Percentiles rank a stretch among this genome's conserved stretches.
Evolutionary conservation across 148 eudicot genomes (phyloP).

Genomic region (Silene conica): DNA sequence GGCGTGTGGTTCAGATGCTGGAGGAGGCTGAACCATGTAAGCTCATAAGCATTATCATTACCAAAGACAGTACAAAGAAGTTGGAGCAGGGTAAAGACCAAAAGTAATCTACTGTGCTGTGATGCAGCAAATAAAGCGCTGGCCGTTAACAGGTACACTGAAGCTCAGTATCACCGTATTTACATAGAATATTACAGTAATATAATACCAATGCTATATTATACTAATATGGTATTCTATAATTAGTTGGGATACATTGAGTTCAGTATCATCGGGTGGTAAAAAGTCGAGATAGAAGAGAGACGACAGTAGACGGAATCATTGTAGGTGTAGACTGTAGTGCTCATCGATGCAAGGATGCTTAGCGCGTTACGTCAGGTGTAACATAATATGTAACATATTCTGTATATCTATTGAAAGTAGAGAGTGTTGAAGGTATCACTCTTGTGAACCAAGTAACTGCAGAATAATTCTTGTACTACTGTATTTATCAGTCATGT

Average conservation of each 20-base stretch:
- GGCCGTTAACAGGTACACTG: background rate
- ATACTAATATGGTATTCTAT: background rate
- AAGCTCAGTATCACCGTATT: background rate
- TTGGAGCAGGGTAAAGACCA: constrained; percentile 25
- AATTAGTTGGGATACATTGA: no score
- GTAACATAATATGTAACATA: constrained; percentile 2
- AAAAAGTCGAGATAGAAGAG: background rate
- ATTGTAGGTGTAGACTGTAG: background rate
- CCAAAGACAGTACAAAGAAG: constrained; percentile 39
- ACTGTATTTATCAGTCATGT: no score
- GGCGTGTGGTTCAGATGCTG: constrained; percentile 79
- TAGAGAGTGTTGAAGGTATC: background rate
- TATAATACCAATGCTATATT: no score
- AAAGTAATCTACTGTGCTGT: background rate
- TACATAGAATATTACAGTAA: no score
- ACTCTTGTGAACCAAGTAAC: constrained; percentile 4
- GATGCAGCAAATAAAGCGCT: no score
- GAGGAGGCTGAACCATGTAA: constrained; percentile 78
- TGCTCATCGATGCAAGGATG: background rate
- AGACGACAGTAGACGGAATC: background rate
- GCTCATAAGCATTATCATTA: constrained; percentile 38
- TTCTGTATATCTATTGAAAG: background rate
- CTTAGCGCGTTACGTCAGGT: background rate
- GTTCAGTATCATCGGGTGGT: background rate
- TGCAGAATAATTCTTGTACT: constrained; percentile 2